Conservation (phyloP, 768 basidiomycete species). For the Russula abietina region DNA sequence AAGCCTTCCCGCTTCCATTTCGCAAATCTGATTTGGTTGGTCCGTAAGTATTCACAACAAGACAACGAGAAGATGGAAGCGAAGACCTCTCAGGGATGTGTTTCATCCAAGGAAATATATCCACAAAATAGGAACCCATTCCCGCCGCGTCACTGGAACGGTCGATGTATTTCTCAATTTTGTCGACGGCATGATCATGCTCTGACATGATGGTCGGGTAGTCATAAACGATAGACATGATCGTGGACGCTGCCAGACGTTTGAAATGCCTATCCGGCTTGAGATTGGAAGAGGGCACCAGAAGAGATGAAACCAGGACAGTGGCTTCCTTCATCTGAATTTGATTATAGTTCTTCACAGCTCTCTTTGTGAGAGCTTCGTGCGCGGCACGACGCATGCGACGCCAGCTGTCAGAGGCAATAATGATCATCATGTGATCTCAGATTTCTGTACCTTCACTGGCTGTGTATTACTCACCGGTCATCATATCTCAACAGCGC, state of each 20-base stretch:
- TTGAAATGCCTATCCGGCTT: conserved; percentile 30
- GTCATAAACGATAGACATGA: conserved; percentile 29
- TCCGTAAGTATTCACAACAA: not conserved
- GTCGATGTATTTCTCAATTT: not conserved
- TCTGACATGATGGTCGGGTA: conserved; percentile 7
- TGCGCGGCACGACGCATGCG: conserved; percentile 32
- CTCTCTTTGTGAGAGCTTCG: conserved; percentile 30
- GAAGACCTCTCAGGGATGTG: conserved; percentile 7
- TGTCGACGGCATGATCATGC: not conserved
- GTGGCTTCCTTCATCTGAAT: conserved; percentile 30
- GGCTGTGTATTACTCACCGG: not conserved
- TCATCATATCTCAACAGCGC: not conserved
- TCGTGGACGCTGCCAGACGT: conserved; percentile 27
- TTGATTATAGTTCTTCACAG: conserved; percentile 25
- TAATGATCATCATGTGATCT: not conserved
- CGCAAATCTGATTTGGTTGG: conserved; percentile 10
- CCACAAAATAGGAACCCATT: not conserved
- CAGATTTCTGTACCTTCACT: too few relatives aligned
- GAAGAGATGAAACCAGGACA: conserved; percentile 28
- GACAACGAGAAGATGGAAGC: not conserved
- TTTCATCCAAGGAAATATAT: conserved; percentile 16
- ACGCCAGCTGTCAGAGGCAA: conserved; percentile 28
- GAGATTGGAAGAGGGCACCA: conserved; percentile 26
- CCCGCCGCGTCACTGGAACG: not conserved
- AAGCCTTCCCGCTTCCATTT: conserved; percentile 28